phyloP scores from a whole-genome alignment of 768 basidiomycete species.

The Lactarius hatsudake region DNA sequence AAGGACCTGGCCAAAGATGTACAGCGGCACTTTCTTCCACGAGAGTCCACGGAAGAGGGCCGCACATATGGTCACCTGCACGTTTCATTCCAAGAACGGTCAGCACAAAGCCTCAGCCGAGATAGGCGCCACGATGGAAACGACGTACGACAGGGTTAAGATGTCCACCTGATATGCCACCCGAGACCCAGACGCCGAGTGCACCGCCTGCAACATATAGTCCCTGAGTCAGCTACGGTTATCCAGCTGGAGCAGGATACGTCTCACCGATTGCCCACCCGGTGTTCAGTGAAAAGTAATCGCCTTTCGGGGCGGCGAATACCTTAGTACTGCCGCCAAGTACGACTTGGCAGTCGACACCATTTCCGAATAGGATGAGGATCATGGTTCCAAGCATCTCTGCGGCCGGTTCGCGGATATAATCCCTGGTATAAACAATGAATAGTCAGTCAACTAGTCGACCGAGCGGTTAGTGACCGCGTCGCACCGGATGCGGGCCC shows the following conservation, averaged over 20 bases:
- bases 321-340: slow-evolving; percentile 20
- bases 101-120: not conserved
- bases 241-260: too few species aligned
- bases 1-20: slow-evolving; percentile 58
- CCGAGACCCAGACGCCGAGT: slow-evolving; percentile 67
- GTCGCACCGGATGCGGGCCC: slow-evolving; percentile 9
- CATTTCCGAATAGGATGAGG: slow-evolving; percentile 20
- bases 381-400: slow-evolving; percentile 19
- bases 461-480: too few species aligned
- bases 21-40: slow-evolving; percentile 74
- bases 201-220: slow-evolving; percentile 43
- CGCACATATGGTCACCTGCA: slow-evolving; percentile 65
- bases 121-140: not conserved
- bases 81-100: not conserved
- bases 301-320: slow-evolving; percentile 24
- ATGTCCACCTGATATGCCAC: slow-evolving; percentile 70
- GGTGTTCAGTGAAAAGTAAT: slow-evolving; percentile 23
- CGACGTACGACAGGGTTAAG: slow-evolving; percentile 35
- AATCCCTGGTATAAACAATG: not conserved
- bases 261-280: slow-evolving; percentile 26
- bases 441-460: not conserved
- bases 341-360: slow-evolving; percentile 21
- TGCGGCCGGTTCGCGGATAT: slow-evolving; percentile 16
- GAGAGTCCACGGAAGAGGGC: slow-evolving; percentile 71
- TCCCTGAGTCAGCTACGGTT: not conserved